Evolutionary conservation across 192 early-diverging fungal species (phyloP).

Genomic region (Funneliformis mosseae): DNA sequence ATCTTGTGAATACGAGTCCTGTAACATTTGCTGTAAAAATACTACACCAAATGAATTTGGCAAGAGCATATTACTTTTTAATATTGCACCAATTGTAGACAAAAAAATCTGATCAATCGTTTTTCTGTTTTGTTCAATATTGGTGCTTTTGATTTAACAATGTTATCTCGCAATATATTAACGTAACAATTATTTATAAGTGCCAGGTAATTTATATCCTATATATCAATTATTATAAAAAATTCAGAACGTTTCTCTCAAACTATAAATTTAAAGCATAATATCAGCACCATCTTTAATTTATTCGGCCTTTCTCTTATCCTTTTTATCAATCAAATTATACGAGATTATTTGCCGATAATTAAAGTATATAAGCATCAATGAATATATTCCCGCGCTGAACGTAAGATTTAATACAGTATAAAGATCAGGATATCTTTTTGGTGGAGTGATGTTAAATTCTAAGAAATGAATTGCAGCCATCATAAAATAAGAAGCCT

Average conservation of each 20-base stretch:
- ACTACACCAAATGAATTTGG: not conserved
- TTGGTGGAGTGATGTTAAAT: constrained; percentile 61
- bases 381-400: constrained; percentile 66
- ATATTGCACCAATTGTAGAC: not conserved
- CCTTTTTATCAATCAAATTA: constrained; percentile 1
- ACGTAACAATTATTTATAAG: too few species aligned
- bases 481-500: constrained; percentile 52
- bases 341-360: constrained; percentile 57
- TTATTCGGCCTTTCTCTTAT: constrained; percentile 2
- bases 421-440: constrained; percentile 78
- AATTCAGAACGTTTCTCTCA: not conserved
- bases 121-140: not conserved
- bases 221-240: too few species aligned
- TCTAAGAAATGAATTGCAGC: constrained; percentile 62
- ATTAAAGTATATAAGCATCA: constrained; percentile 74
- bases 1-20: not conserved
- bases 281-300: not conserved
- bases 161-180: too few species aligned
- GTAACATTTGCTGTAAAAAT: constrained; percentile 4
- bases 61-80: not conserved
- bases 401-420: constrained; percentile 77
- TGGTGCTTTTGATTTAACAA: not conserved
- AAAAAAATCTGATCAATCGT: not conserved
- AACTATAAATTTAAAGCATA: not conserved
- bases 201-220: too few species aligned